Conservation (phyloP, 1,139 yeast species). For the Yueomyces sp. region DNA sequence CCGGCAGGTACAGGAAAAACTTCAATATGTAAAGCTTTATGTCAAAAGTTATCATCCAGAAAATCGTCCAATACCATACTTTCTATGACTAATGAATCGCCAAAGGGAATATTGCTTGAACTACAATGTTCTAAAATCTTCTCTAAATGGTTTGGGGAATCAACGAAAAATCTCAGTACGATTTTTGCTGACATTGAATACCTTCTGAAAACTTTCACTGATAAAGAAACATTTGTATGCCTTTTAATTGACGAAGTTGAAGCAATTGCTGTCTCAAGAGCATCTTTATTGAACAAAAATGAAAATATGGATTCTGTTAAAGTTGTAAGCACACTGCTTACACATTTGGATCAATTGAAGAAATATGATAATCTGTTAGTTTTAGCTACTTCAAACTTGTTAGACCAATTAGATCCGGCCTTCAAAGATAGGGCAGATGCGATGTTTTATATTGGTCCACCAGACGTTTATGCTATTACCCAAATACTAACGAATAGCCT, state of each 20-base stretch:
- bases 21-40: conserved; percentile 32
- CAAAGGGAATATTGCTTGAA: conserved; percentile 23
- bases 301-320: conserved; percentile 29
- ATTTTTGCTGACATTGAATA: conserved; percentile 24
- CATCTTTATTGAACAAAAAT: conserved; percentile 22
- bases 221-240: conserved; percentile 16
- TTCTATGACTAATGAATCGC: neutral
- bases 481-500: conserved; percentile 17
- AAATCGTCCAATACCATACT: conserved; percentile 3
- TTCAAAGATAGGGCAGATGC: conserved; percentile 29
- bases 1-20: conserved; percentile 46
- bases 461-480: conserved; percentile 17
- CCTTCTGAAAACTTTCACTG: conserved; percentile 9
- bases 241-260: conserved; percentile 31
- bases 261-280: conserved; percentile 29
- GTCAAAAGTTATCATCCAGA: conserved; percentile 26
- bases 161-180: conserved; percentile 26
- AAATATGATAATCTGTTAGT: conserved; percentile 23
- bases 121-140: conserved; percentile 28
- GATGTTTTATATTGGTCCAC: conserved; percentile 22
- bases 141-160: conserved; percentile 32
- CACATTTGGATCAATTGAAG: conserved; percentile 26
- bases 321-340: conserved; percentile 29
- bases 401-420: conserved; percentile 25
- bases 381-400: conserved; percentile 28